Evolutionary conservation across 768 basidiomycete genomes (phyloP), one percentile per base, ranked within the genome.

Genomic region (Rhodotorula sphaerocarpa): DNA sequence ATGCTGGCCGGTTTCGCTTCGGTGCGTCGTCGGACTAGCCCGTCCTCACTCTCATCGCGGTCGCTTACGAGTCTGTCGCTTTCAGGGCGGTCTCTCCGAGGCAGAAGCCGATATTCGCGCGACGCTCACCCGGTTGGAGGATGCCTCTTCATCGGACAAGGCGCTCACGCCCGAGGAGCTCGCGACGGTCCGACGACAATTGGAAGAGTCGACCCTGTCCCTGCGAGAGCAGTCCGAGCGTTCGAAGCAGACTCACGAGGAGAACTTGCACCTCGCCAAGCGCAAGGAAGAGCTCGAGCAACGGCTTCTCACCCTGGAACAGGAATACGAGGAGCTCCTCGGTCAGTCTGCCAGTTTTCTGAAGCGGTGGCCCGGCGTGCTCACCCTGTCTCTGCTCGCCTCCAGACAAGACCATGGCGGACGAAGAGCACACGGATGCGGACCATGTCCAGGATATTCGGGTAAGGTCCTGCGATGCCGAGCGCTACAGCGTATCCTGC

Each of bases 1-100:
- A 95, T 99, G 90, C 96, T 99, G 93, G 90, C 93, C 61, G 92
- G 93, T 76, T 93, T 99, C 70, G 92, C 97, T 76, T 82, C 87
- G 65, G 93, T 93, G 69, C 72, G 86, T 66, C 27, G 48, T 54
- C 16, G 27, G 57, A 59, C 51, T 21, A 9, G 20, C 9, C 36
- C n/a, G 48, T 41, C 7, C 5, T 25, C 27, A 7, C 25, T 31
- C 36, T 39, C 36, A 2, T 2, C 1, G 16, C 12, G 3, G 18
- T 4, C 6, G 11, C 28, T 53, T 23, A 44, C 48, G 25, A n/a
- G 20, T 14, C 30, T 31, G 6, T 31, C 27, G 14, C 12, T 21
- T 36, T 15, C 87, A 90, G 79, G 89, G 88, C n/a, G 84, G 86
- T 3, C 87, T 91, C 76, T 91, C 90, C 58, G 90, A 93, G 79